phyloP scores from a whole-genome alignment of 805 yeast genomes.

The Lipomyces yamanashiensis region DNA sequence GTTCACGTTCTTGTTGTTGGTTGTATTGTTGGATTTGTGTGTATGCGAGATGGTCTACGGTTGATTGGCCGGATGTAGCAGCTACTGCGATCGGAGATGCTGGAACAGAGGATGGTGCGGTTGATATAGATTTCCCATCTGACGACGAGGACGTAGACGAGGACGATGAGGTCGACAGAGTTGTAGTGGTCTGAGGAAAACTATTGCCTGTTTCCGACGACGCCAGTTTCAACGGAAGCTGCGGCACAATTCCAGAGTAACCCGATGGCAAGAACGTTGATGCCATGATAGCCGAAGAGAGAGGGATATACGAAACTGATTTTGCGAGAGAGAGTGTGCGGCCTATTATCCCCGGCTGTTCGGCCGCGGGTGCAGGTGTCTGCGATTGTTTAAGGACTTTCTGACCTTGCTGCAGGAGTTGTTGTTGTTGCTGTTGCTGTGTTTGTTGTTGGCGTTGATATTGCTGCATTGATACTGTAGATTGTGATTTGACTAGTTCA shows the following conservation, averaged over 20 bases:
- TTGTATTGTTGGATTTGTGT: background rate
- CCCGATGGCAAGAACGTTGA: slow-evolving; percentile 9
- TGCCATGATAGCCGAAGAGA: slow-evolving; percentile 28
- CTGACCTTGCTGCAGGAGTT: background rate
- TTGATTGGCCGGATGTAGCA: slow-evolving; percentile 8
- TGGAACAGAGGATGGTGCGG: slow-evolving; percentile 14
- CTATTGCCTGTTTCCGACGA: background rate
- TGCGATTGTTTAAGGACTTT: background rate
- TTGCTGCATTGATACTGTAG: slow-evolving; percentile 6
- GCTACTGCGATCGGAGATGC: slow-evolving; percentile 14
- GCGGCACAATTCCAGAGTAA: background rate
- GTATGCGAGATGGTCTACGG: background rate
- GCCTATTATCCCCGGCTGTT: slow-evolving; percentile 5
- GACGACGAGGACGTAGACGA: slow-evolving; percentile 17
- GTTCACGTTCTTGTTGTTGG: slow-evolving; percentile 12
- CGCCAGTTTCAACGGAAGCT: background rate
- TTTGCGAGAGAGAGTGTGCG: slow-evolving; percentile 26
- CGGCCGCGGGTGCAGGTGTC: background rate
- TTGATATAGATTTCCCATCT: background rate
- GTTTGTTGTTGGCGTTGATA: slow-evolving; percentile 13
- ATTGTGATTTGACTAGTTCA: slow-evolving; percentile 9
- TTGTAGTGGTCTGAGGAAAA: background rate
- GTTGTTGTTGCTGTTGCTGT: slow-evolving; percentile 22
- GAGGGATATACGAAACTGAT: slow-evolving; percentile 26
- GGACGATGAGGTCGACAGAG: slow-evolving; percentile 13